phyloP scores from a whole-genome alignment of 2,329 filamentous ascomycete genomes.

The Zymoseptoria brevis region DNA sequence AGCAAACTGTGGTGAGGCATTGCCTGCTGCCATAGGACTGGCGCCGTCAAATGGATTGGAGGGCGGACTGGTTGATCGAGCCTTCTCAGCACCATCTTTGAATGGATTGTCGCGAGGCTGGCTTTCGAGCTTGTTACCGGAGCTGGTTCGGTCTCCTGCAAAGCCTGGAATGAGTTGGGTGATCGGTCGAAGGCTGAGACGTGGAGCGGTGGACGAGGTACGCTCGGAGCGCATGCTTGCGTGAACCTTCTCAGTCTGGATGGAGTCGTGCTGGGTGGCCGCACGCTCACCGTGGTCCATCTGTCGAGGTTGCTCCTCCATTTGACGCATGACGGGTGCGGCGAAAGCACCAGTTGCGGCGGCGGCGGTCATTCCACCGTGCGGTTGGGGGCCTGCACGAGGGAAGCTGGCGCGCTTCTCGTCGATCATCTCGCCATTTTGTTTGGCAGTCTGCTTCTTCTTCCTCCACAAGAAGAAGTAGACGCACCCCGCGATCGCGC shows the following conservation, averaged over 20 bases:
- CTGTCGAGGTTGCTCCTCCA: not conserved
- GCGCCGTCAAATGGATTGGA: slow-evolving; percentile 17
- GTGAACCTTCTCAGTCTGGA: slow-evolving; percentile 27
- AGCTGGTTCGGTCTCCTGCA: slow-evolving; percentile 34
- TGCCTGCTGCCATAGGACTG: slow-evolving; percentile 17
- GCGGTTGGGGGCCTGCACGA: slow-evolving; percentile 12
- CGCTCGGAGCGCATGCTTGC: slow-evolving; percentile 35
- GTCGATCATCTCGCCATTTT: slow-evolving; percentile 23
- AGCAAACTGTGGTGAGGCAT: slow-evolving; percentile 14
- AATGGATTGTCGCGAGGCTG: slow-evolving; percentile 28
- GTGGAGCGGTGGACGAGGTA: slow-evolving; percentile 57
- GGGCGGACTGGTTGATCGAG: slow-evolving; percentile 6
- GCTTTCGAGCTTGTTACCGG: slow-evolving; percentile 27
- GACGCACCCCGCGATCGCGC: slow-evolving; percentile 57
- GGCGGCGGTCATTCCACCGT: slow-evolving; percentile 7
- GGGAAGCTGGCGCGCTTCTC: slow-evolving; percentile 29
- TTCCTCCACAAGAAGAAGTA: slow-evolving; percentile 67
- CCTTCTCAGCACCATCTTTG: slow-evolving; percentile 28
- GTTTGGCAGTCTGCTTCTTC: slow-evolving; percentile 48
- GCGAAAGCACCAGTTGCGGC: slow-evolving; percentile 4
- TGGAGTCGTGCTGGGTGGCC: slow-evolving; percentile 15
- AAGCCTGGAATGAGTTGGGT: slow-evolving; percentile 74
- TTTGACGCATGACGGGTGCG: slow-evolving; percentile 1
- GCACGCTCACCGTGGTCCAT: not conserved
- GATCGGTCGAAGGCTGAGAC: slow-evolving; percentile 74